Evolutionary conservation across 2,329 filamentous ascomycete genomes (phyloP).

Genomic region (Penicillium sp.): DNA sequence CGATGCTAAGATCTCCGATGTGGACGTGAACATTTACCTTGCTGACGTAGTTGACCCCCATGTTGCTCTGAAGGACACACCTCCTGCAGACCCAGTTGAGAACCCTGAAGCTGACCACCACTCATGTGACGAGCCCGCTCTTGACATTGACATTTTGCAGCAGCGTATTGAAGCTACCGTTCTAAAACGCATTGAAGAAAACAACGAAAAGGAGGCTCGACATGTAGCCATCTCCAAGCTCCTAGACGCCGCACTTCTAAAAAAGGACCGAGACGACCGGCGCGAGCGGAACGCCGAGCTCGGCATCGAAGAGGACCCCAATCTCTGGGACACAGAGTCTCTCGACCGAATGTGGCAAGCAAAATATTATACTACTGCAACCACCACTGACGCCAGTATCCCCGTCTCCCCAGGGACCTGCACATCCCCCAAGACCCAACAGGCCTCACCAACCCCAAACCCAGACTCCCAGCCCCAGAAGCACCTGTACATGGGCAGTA

Average conservation of each 20-base stretch:
- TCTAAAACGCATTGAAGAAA: slow-evolving; percentile 4
- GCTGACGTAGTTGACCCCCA: not conserved
- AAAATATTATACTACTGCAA: not conserved
- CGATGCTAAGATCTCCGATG: not conserved
- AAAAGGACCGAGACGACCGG: not conserved
- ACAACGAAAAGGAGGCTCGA: not conserved
- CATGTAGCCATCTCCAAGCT: not conserved
- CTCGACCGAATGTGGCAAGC: not conserved
- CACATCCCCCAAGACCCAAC: not conserved
- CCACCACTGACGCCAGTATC: not conserved
- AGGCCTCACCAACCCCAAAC: no score
- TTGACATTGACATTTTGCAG: slow-evolving; percentile 6
- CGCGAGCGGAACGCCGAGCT: not conserved
- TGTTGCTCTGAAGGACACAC: not conserved
- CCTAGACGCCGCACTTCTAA: slow-evolving; percentile 1
- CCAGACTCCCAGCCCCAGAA: not conserved
- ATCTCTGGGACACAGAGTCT: slow-evolving; percentile 9
- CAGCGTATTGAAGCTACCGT: slow-evolving; percentile 10
- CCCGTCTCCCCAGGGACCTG: not conserved
- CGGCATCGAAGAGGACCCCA: slow-evolving; percentile 5
- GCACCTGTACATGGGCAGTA: slow-evolving; percentile 1
- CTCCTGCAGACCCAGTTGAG: not conserved
- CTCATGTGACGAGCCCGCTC: not conserved
- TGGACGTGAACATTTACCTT: not conserved
- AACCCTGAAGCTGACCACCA: not conserved